Percentiles rank a stretch among this genome's conserved stretches.
These are phyloP conservation scores for Diaporthe sp. DNA, from an alignment of 2,329 filamentous ascomycete genomes.

Conservation along the genomic window DNA sequence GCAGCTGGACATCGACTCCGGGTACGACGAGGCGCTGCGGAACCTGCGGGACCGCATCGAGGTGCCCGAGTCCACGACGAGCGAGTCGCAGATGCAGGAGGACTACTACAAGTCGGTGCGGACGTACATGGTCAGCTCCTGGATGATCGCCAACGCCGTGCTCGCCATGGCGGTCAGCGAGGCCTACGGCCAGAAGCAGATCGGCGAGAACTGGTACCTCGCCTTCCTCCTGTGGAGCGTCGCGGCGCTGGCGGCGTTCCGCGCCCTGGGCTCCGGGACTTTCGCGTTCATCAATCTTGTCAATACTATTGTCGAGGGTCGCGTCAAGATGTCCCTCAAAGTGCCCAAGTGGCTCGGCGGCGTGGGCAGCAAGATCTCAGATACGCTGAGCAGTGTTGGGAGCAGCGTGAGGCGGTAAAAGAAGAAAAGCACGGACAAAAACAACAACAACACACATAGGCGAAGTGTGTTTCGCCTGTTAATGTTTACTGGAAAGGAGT, in stretches of 20 bases:
- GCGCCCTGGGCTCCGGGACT: slow-evolving; percentile 83
- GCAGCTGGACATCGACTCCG: slow-evolving; percentile 97
- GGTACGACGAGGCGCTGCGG: slow-evolving; percentile 95
- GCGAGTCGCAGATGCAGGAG: slow-evolving; percentile 90
- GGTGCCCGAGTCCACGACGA: slow-evolving; percentile 73
- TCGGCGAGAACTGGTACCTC: slow-evolving; percentile 90
- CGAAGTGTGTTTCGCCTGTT: not conserved
- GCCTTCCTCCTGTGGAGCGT: slow-evolving; percentile 95
- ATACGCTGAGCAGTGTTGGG: slow-evolving; percentile 64
- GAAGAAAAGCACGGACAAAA: too few species aligned
- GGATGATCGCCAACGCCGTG: slow-evolving; percentile 93
- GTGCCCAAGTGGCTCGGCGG: slow-evolving; percentile 65
- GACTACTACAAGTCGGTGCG: slow-evolving; percentile 98
- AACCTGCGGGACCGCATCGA: slow-evolving; percentile 95
- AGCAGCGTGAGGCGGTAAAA: slow-evolving; percentile 57
- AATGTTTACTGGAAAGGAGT: slow-evolving; percentile 19
- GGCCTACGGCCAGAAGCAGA: slow-evolving; percentile 79
- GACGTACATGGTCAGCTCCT: slow-evolving; percentile 97
- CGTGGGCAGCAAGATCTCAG: slow-evolving; percentile 59
- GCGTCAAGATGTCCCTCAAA: slow-evolving; percentile 74
- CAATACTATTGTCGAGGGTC: slow-evolving; percentile 88
- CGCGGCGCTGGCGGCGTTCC: slow-evolving; percentile 87
- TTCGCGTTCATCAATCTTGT: slow-evolving; percentile 89
- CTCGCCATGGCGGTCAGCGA: slow-evolving; percentile 95
- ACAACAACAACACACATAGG: slow-evolving; percentile 24